Conservation (phyloP, 2,329 filamentous ascomycete species). For the Penicillium sp. region DNA sequence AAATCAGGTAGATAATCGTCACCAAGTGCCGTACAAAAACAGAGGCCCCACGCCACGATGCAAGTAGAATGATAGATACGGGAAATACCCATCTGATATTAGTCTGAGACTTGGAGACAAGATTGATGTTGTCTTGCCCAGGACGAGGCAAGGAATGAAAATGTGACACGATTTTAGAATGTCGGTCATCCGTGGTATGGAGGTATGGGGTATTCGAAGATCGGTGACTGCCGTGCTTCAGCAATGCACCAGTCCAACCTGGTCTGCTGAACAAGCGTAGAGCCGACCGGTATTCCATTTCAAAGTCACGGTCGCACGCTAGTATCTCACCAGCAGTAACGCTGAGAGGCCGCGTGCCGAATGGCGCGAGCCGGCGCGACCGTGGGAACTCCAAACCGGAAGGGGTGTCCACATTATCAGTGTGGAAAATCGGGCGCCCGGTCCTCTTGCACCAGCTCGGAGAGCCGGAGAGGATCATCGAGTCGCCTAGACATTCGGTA, state of each 20-base stretch:
- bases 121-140: constrained; percentile 6
- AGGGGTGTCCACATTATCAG: constrained; percentile 6
- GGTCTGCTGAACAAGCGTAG: constrained; percentile 1
- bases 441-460: constrained; percentile 12
- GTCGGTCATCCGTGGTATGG: constrained; percentile 9
- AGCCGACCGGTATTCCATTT: neutral
- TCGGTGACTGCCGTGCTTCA: constrained; percentile 6
- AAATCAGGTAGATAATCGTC: constrained; percentile 15
- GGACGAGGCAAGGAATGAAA: constrained; percentile 6
- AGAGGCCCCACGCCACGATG: constrained; percentile 18
- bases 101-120: neutral
- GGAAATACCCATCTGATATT: neutral
- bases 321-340: constrained; percentile 13
- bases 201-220: neutral
- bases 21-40: constrained; percentile 21
- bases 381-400: constrained; percentile 13
- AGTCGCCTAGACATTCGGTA: constrained; percentile 21
- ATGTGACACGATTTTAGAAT: constrained; percentile 5
- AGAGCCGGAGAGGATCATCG: constrained; percentile 9
- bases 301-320: constrained; percentile 6
- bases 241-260: constrained; percentile 6
- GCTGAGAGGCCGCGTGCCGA: neutral
- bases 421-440: constrained; percentile 13
- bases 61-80: constrained; percentile 4
- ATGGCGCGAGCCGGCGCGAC: constrained; percentile 13